A percentile compares a stretch with the other conserved stretches of the same genome.
phyloP scores from a whole-genome alignment of 345 rosid species.

The Aurinia saxatilis region DNA sequence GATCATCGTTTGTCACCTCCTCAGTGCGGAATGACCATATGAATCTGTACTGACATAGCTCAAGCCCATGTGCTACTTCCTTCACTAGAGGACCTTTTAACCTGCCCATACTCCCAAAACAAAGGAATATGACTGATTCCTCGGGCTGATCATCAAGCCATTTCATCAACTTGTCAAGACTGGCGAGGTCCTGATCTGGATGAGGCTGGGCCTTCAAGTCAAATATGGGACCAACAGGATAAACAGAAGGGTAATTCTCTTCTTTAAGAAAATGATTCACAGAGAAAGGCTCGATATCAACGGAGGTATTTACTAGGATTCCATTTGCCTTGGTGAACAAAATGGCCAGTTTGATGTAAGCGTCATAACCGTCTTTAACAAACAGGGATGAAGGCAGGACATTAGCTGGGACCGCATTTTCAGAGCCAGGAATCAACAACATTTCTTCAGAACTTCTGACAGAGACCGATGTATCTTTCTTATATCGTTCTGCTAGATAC shows the following conservation, averaged over 20 bases:
- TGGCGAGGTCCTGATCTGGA: slow-evolving; percentile 29
- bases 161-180: slow-evolving; percentile 19
- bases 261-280: slow-evolving; percentile 21
- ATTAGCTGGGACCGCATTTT: slow-evolving; percentile 31
- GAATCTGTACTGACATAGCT: slow-evolving; percentile 33
- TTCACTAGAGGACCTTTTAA: slow-evolving; percentile 32
- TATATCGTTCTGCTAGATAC: slow-evolving; percentile 31
- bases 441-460: slow-evolving; percentile 12
- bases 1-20: slow-evolving; percentile 7
- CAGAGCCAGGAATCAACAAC: slow-evolving; percentile 34
- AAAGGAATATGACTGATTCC: slow-evolving; percentile 44
- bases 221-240: slow-evolving; percentile 40
- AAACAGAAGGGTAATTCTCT: slow-evolving; percentile 27
- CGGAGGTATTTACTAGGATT: slow-evolving; percentile 37
- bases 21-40: slow-evolving; percentile 32
- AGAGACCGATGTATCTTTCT: slow-evolving; percentile 15
- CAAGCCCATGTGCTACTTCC: slow-evolving; percentile 41
- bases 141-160: slow-evolving; percentile 54
- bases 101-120: slow-evolving; percentile 44
- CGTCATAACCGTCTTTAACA: slow-evolving; percentile 32
- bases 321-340: slow-evolving; percentile 39
- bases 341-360: slow-evolving; percentile 25
- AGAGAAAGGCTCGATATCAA: slow-evolving; percentile 38
- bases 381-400: slow-evolving; percentile 34
- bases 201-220: slow-evolving; percentile 20